Evolutionary conservation across 495 filamentous ascomycete species (phyloP).

Genomic region (Annulohypoxylon bovei): DNA sequence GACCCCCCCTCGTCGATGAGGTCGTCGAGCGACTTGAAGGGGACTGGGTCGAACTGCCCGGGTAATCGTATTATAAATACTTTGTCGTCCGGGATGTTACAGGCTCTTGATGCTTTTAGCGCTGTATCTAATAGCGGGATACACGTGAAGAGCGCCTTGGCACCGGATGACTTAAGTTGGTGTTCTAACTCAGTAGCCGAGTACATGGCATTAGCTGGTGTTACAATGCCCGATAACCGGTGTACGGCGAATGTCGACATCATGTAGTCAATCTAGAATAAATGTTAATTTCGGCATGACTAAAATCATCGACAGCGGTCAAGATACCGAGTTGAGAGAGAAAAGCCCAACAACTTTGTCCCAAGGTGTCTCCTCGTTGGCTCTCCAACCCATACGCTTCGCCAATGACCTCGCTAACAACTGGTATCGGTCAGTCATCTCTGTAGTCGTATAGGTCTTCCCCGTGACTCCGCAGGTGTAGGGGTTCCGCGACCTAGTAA

Average conservation of each 20-base stretch:
- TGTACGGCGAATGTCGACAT: conserved; percentile 81
- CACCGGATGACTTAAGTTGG: conserved; percentile 78
- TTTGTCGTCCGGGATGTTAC: conserved; percentile 73
- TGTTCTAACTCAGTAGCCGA: conserved; percentile 77
- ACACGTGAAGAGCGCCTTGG: conserved; percentile 84
- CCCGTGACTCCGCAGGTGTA: conserved; percentile 87
- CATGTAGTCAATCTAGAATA: conserved; percentile 79
- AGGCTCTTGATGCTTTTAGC: conserved; percentile 72
- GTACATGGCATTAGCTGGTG: conserved; percentile 87
- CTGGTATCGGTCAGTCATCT: conserved; percentile 74
- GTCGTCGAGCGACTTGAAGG: conserved; percentile 77
- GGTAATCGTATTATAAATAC: conserved; percentile 81
- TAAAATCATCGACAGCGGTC: neutral
- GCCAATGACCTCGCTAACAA: conserved; percentile 74
- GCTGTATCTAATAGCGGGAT: conserved; percentile 75
- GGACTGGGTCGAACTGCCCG: conserved; percentile 58
- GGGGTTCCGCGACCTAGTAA: conserved; percentile 72
- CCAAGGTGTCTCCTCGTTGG: conserved; percentile 82
- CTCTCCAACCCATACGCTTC: conserved; percentile 77
- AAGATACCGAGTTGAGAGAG: conserved; percentile 78
- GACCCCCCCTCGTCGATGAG: conserved; percentile 72
- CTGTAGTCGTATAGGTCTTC: conserved; percentile 70
- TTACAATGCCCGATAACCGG: conserved; percentile 76
- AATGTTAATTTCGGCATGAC: conserved; percentile 12
- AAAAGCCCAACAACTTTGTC: conserved; percentile 85